Evolutionary conservation across 208 protist species (phyloP).

Genomic region (Naegleria lovaniensis): DNA sequence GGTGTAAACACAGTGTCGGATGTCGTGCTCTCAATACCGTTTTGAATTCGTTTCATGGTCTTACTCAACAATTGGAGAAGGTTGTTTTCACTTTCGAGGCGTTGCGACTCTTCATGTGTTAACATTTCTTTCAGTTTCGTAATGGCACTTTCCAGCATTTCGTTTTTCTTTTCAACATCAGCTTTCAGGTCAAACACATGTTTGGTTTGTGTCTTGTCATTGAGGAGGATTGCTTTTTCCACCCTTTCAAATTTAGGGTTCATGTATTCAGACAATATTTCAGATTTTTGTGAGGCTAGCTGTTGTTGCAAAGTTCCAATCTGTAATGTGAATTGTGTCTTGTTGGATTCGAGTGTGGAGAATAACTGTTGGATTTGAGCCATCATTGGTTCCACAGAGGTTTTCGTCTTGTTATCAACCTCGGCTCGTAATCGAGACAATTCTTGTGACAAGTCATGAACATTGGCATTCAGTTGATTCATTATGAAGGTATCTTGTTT

Average conservation of each 20-base stretch:
- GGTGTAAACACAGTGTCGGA: no score
- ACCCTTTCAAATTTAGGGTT: background rate
- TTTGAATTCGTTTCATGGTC: background rate
- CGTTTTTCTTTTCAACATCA: background rate
- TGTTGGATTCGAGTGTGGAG: background rate
- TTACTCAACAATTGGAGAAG: background rate
- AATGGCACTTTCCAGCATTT: background rate
- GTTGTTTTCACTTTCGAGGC: background rate
- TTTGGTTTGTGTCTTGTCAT: background rate
- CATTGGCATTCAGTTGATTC: background rate
- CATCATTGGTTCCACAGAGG: background rate
- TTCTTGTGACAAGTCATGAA: background rate
- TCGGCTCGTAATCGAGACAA: background rate
- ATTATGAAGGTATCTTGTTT: background rate
- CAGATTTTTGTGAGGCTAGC: background rate
- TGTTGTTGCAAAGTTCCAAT: background rate
- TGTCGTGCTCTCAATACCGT: background rate
- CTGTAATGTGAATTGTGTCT: background rate
- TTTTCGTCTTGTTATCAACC: background rate
- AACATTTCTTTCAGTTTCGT: background rate
- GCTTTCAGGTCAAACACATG: background rate
- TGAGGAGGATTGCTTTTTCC: background rate
- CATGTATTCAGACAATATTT: background rate
- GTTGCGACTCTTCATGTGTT: background rate
- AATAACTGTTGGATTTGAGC: background rate